A percentile compares a stretch with the other conserved stretches of the same genome.
Evolutionary conservation across 2,329 filamentous ascomycete species (phyloP).

Genomic region (Penicillium vulpinum): DNA sequence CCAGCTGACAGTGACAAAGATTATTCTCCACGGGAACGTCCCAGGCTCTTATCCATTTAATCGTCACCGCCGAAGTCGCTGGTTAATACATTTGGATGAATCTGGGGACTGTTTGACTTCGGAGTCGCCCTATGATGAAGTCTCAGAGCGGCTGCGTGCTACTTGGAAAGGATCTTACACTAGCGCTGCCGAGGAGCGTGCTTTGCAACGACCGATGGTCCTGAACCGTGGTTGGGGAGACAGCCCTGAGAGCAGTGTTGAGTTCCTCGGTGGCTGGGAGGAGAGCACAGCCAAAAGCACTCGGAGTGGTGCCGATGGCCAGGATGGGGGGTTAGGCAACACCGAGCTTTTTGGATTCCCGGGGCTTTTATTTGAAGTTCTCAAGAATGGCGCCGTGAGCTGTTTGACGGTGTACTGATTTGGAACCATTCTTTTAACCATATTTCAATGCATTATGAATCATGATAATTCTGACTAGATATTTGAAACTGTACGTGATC

Average conservation of each 20-base stretch:
- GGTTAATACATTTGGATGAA: constrained; percentile 64
- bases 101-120: constrained; percentile 60
- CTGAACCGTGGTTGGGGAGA: constrained; percentile 89
- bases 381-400: constrained; percentile 88
- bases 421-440: not conserved
- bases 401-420: constrained; percentile 81
- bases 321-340: constrained; percentile 61
- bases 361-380: constrained; percentile 89
- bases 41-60: constrained; percentile 97
- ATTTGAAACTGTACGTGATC: too few species aligned
- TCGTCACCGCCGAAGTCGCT: constrained; percentile 83
- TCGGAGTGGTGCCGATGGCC: constrained; percentile 44
- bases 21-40: constrained; percentile 92
- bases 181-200: constrained; percentile 54
- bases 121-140: constrained; percentile 73
- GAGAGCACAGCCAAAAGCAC: constrained; percentile 58
- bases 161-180: constrained; percentile 69
- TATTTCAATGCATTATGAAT: constrained; percentile 13
- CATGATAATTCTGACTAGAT: not conserved
- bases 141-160: constrained; percentile 67
- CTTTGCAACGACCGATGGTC: constrained; percentile 68
- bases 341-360: constrained; percentile 93
- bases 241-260: constrained; percentile 84
- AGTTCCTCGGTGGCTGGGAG: constrained; percentile 83
- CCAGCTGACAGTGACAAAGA: constrained; percentile 79